Evolutionary conservation across 495 filamentous ascomycete species (phyloP).

Genomic region (Peziza echinospora): DNA sequence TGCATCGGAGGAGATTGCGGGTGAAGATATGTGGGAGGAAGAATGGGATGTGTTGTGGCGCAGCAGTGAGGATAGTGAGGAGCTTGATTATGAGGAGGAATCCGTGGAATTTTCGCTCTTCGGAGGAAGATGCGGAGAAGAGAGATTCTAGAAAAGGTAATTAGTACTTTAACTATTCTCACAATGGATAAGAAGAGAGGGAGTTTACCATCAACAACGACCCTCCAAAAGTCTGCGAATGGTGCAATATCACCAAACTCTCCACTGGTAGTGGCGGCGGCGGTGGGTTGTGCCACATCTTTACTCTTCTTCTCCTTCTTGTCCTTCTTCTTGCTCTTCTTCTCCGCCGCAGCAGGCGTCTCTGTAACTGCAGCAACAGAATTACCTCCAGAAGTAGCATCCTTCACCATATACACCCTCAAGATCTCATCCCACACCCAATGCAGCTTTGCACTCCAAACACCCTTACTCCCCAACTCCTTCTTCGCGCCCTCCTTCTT

Average conservation of each 20-base stretch:
- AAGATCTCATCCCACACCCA: constrained; percentile 76
- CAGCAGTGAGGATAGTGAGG: constrained; percentile 20
- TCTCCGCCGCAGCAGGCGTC: constrained; percentile 4
- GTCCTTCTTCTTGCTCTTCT: constrained; percentile 5
- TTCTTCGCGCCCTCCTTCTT: background rate
- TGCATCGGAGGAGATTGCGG: constrained; percentile 56
- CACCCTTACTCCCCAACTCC: constrained; percentile 17
- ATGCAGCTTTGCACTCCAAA: constrained; percentile 59
- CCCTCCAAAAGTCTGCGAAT: constrained; percentile 70
- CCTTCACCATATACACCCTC: constrained; percentile 25
- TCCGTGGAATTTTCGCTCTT: constrained; percentile 75
- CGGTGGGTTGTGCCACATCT: no score
- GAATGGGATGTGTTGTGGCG: constrained; percentile 2
- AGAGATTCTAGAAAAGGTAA: constrained; percentile 55
- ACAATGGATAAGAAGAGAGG: constrained; percentile 1
- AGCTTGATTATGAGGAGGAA: constrained; percentile 65
- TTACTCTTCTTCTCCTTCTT: constrained; percentile 11
- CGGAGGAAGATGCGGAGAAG: constrained; percentile 57
- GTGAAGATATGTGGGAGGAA: constrained; percentile 41
- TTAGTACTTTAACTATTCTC: background rate
- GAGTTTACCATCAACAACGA: constrained; percentile 68
- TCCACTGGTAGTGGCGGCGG: no score
- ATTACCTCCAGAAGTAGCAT: no score
- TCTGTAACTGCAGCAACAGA: background rate
- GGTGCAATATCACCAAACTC: constrained; percentile 21